Base-by-base conservation (phyloP, 164 flowering plant species). In the Piper betle region DNA sequence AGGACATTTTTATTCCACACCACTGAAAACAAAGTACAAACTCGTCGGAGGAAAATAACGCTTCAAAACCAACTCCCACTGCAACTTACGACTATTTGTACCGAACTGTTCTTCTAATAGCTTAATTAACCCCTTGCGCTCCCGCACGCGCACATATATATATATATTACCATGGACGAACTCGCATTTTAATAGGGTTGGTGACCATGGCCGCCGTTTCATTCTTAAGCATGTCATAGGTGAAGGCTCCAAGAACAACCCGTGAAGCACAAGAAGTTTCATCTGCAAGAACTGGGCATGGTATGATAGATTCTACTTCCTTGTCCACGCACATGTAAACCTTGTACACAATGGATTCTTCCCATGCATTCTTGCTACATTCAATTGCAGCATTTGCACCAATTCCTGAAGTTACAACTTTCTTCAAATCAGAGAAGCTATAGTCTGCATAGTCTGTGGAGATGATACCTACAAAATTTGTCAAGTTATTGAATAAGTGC, bases 351-450 rank as follows among this genome's bases (percentile, higher is more conserved):
- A 37, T 40, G 2, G 17, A 57, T 38, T 57, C 60, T 4, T 38
- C 60, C 60, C 60, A 57, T 42, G 38, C 12, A 20, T 57, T 57
- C 60, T 57, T 57, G 42, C 60, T 57, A 42, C 60, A 57, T n/a
- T 57, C 17, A 0, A 38, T 37, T 6, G 41, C 60, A 11, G 38
- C 60, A 10, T 40, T 7, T 39, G 6, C 60, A 9, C 60, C 60
- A 37, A 57, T 40, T 12, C 42, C 38, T 39, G 13, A 8, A 40
- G 37, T 57, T 10, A 57, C 10, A 40, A 57, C 60, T 20, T 37
- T 57, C 60, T 57, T 57, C 0, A 57, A 37, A 17, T 57, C 0
- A 6, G 8, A 15, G 11, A 57, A 5, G 6, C 38, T 57, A 18
- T 57, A 57, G 40, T n/a, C n/a, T n/a, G n/a, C n/a, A 57, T 9